Evolutionary conservation across 1,284 basidiomycete genomes (phyloP), one percentile per base, ranked within the genome.

Genomic region (Tilletia horrida): DNA sequence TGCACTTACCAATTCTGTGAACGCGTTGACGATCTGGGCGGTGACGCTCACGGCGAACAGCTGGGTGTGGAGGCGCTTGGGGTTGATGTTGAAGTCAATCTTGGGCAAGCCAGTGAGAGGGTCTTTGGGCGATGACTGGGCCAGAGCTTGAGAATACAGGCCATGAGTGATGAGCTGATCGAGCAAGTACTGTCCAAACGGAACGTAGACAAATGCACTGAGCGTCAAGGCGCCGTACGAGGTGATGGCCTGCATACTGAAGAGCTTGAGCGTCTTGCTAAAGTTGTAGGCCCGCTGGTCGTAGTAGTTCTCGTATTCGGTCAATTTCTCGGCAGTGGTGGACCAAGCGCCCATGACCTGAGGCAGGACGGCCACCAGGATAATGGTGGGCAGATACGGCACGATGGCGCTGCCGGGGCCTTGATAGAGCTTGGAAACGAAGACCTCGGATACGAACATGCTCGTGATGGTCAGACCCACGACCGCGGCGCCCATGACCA

Each of bases 41-140:
- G 95, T 97, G 2, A 97, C 92, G 43, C 89, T 90, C 81, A 90
- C 92, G 14, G 95, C 93, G 81, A 97, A 97, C 85, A 98, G 90
- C 85, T 97, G 93, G 62, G 90, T 88, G 82, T 90, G 88, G 71
- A 98, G 85, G 64, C 94, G 85, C 23, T 79, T 86, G n/a, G 84
- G 80, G 71, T 86, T 85, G 84, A 69, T 84, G 61, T 79, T 74
- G 71, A 84, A 83, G 23, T 62, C 67, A 40, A 71, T 76, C 71
- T 63, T 55, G 1, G 45, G 59, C 23, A 79, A 70, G 27, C 82
- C 81, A 11, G 55, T 35, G 31, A 59, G 18, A 27, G 55, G 55
- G 18, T 59, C 55, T 16, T 75, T 65, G 13, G 62, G 66, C 23
- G 73, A 70, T 0, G 80, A 74, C 7, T 68, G 45, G 18, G 69